Evolutionary conservation across 2,329 filamentous ascomycete species (phyloP).

Genomic region (Rhynchosporium secalis): DNA sequence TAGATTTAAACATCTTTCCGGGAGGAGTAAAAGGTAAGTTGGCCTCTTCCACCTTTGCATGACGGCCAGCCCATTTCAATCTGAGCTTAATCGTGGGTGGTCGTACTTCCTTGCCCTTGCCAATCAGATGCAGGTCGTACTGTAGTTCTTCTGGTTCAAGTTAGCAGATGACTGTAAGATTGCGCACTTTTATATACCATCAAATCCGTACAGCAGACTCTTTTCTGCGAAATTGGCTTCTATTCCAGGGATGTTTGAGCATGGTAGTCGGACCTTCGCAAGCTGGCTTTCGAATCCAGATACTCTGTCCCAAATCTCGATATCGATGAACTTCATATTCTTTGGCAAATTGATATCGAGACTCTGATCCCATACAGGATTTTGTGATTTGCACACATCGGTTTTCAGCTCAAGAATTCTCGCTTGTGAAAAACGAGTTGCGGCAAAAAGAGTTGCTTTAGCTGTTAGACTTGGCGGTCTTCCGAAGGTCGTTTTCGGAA

Average conservation of each 20-base stretch:
- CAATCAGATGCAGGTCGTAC: conserved; percentile 17
- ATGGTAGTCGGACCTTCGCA: conserved; percentile 18
- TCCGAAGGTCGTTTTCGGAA: conserved; percentile 26
- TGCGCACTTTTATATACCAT: conserved; percentile 21
- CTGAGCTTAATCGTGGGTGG: conserved; percentile 21
- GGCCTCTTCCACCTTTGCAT: conserved; percentile 15
- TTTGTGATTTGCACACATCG: conserved; percentile 19
- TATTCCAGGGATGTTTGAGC: conserved; percentile 25
- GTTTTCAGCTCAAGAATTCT: conserved; percentile 25
- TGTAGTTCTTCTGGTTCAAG: conserved; percentile 21
- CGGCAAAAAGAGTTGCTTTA: conserved; percentile 22
- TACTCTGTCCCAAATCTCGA: conserved; percentile 27
- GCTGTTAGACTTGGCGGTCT: conserved; percentile 14
- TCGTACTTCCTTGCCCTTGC: conserved; percentile 27
- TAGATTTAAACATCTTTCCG: conserved; percentile 31
- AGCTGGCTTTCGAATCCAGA: conserved; percentile 23
- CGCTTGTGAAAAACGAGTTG: conserved; percentile 12
- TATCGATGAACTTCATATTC: conserved; percentile 22
- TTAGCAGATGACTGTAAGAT: neutral
- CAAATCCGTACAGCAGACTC: conserved; percentile 26
- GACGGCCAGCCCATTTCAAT: conserved; percentile 27
- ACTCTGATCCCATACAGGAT: conserved; percentile 28
- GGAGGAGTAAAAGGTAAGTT: conserved; percentile 22
- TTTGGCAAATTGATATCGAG: conserved; percentile 17
- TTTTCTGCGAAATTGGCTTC: conserved; percentile 27